Percentiles rank a stretch among this genome's conserved stretches.
phyloP scores from a whole-genome alignment of 495 filamentous ascomycete genomes.

The Tuber umbilicatum region DNA sequence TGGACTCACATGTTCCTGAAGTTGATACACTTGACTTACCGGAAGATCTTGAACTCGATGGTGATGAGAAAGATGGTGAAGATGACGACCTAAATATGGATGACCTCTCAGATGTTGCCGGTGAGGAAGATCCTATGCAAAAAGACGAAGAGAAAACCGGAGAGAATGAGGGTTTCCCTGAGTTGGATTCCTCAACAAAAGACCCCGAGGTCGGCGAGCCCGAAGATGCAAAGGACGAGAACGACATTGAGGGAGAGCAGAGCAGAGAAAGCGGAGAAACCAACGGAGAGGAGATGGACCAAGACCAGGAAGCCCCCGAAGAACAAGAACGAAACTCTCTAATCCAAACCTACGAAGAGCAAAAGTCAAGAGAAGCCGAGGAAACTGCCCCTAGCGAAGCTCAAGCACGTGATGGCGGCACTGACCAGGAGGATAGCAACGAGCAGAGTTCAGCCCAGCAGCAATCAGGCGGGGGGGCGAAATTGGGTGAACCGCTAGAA shows the following conservation, averaged over 20 bases:
- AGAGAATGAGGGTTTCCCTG: constrained; percentile 44
- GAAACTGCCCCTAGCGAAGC: constrained; percentile 66
- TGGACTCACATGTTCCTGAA: constrained; percentile 68
- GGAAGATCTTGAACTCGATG: constrained; percentile 66
- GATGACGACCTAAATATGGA: constrained; percentile 62
- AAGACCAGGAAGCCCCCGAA: constrained; percentile 46
- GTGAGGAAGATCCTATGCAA: constrained; percentile 47
- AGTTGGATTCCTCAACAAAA: constrained; percentile 26
- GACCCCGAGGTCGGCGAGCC: constrained; percentile 17
- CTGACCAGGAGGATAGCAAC: constrained; percentile 30
- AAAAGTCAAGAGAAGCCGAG: constrained; percentile 49
- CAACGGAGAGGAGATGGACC: constrained; percentile 46
- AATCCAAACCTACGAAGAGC: constrained; percentile 44
- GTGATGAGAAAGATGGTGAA: constrained; percentile 58
- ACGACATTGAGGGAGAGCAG: constrained; percentile 27
- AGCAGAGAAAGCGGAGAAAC: constrained; percentile 44
- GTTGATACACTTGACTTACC: constrained; percentile 59
- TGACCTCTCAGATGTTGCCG: constrained; percentile 50
- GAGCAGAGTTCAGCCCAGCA: constrained; percentile 45
- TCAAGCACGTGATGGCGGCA: constrained; percentile 49
- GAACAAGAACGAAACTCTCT: constrained; percentile 47
- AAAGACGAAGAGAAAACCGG: constrained; percentile 55
- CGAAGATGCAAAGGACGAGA: constrained; percentile 32
- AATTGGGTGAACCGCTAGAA: constrained; percentile 28
- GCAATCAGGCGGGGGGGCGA: constrained; percentile 46